Evolutionary conservation across 2,329 filamentous ascomycete species (phyloP), one percentile per base, ranked within the genome.

Genomic region (Westerdykella aurantiaca): DNA sequence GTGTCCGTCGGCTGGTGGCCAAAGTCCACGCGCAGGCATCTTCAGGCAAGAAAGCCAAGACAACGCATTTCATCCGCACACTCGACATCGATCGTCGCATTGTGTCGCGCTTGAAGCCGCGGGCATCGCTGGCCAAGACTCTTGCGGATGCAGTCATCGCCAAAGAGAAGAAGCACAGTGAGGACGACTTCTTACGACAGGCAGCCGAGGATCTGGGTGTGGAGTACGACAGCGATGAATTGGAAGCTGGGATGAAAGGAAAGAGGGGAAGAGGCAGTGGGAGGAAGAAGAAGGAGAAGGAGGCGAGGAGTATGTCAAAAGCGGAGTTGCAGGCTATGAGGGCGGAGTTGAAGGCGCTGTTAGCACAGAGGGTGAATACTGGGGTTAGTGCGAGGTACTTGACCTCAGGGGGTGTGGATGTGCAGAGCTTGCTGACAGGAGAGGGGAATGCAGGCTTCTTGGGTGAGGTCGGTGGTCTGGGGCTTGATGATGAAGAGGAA

Each of bases 151-250:
- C 86, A 1, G 75, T 76, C 1, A 78, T 93, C 7, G 91, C 90
- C 6, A 95, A 95, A 69, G 88, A 94, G 62, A 95, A 91, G 69
- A 81, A 84, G 9, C 81, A 80, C 43, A 85, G 85, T 57, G 87
- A 95, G 55, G 87, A 95, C 53, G 81, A 88, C 44, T 93, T 90
- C 82, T 73, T 97, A 56, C 81, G 81, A 35, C 80, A 80, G 38
- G 90, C 89, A 0, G 93, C 93, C 0, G 89, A 96, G 45, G 91
- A 97, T 51, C 75, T 98, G 0, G 93, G 93, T 1, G 87, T 97
- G 0, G 91, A 96, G 41, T 95, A 95, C 62, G 89, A 97, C 61
- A 86, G 82, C 47, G 89, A 95, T 31, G 88, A 94, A 37, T 84
- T 95, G 49, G 86, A 78, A 35, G 55, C 55, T 11, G 73, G 85